These are phyloP conservation scores for Crithidia expoeki DNA, from an alignment of 208 protist species.

Conservation along the genomic window DNA sequence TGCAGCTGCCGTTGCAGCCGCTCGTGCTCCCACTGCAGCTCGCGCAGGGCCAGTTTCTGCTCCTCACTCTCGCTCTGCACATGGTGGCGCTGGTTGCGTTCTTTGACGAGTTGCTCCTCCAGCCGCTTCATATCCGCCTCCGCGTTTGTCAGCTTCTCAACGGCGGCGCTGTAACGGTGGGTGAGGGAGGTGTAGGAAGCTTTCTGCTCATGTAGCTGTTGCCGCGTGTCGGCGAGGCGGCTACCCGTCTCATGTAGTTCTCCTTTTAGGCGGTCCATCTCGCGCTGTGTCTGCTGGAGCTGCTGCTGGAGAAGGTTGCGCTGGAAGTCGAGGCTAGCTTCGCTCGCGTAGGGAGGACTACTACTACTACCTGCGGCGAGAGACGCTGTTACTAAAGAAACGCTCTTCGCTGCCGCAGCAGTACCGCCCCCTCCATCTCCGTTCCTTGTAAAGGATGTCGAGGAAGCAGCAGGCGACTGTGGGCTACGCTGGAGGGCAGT, in stretches of 20 bases:
- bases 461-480: neutral
- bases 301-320: conserved; percentile 66
- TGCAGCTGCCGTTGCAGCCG: conserved; percentile 47
- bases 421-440: neutral
- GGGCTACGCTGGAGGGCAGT: neutral
- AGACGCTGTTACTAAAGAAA: no score
- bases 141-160: conserved; percentile 64
- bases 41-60: conserved; percentile 36
- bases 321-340: conserved; percentile 62
- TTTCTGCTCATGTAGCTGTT: conserved; percentile 67
- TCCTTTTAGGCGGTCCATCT: conserved; percentile 50
- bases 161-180: conserved; percentile 55
- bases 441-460: neutral
- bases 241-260: conserved; percentile 51
- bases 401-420: neutral
- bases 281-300: conserved; percentile 52
- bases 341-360: conserved; percentile 8
- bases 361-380: neutral
- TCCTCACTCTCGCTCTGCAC: conserved; percentile 55
- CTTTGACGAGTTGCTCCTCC: conserved; percentile 70
- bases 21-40: conserved; percentile 43
- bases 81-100: conserved; percentile 35
- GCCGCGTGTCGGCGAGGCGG: conserved; percentile 41
- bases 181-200: conserved; percentile 63
- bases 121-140: conserved; percentile 52